Evolutionary conservation across 2,329 filamentous ascomycete species (phyloP).

Genomic region (Trichoderma aggressivum): DNA sequence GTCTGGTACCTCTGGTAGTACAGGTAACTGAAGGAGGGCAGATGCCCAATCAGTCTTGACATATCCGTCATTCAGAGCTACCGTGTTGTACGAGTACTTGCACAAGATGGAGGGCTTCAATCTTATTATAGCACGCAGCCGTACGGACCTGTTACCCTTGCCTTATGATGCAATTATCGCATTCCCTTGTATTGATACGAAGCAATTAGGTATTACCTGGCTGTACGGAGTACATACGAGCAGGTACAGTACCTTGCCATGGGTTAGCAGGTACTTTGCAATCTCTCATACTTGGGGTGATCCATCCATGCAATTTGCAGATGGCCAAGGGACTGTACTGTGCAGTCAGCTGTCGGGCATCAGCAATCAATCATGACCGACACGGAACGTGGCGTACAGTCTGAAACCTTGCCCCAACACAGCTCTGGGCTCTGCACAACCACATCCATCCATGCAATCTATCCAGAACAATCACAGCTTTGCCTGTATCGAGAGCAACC

Average conservation of each 20-base stretch:
- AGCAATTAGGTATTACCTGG: background rate
- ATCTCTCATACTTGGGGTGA: background rate
- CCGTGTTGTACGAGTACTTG: background rate
- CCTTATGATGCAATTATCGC: slow-evolving; percentile 3
- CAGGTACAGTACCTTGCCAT: background rate
- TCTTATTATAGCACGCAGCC: background rate
- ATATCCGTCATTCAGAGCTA: background rate
- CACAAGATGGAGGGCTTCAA: background rate
- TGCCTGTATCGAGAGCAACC: background rate
- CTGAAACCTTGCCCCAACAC: background rate
- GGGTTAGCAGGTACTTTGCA: background rate
- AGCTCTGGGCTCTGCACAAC: background rate
- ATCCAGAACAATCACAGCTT: slow-evolving; percentile 3
- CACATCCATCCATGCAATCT: too few species aligned
- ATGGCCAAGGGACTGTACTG: background rate
- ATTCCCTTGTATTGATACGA: background rate
- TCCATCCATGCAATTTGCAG: background rate
- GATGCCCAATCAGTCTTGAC: background rate
- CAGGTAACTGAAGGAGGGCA: background rate
- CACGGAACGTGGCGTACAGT: background rate
- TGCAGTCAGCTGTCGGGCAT: background rate
- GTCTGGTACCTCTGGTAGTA: background rate
- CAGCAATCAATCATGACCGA: background rate
- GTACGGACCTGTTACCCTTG: background rate
- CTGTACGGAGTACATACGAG: background rate